Conservation (phyloP, 805 yeast species). For the Saturnispora dispora region DNA sequence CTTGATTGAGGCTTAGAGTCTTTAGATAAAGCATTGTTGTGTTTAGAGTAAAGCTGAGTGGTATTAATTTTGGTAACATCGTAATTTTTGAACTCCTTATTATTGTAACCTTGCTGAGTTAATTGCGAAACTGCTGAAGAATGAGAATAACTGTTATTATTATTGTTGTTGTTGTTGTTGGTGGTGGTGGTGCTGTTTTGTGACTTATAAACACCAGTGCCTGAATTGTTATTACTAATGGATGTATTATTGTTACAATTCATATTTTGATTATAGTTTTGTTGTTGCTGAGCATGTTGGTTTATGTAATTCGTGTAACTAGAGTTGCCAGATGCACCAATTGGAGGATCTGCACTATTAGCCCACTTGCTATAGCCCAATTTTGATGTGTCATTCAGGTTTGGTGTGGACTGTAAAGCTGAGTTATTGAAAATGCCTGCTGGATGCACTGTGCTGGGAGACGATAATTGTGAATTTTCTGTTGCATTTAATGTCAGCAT, state of each 20-base stretch:
- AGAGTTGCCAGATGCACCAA: background rate
- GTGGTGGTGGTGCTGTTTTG: background rate
- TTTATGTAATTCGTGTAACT: background rate
- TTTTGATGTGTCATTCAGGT: background rate
- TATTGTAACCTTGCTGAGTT: background rate
- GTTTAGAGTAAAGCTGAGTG: background rate
- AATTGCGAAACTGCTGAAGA: background rate
- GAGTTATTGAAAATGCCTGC: background rate
- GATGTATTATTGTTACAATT: background rate
- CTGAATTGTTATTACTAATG: background rate
- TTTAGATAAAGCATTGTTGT: background rate
- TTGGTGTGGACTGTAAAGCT: background rate
- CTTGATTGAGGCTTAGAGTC: conserved; percentile 6
- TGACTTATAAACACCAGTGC: background rate
- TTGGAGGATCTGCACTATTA: background rate
- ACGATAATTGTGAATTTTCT: conserved; percentile 11
- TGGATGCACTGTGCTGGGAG: conserved; percentile 1
- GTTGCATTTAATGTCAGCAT: conserved; percentile 19
- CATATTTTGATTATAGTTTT: background rate
- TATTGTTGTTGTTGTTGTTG: background rate
- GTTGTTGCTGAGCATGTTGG: background rate
- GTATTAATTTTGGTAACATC: background rate
- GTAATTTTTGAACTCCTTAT: background rate
- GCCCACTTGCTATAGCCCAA: conserved; percentile 4
- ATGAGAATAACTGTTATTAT: background rate